phyloP scores from a whole-genome alignment of 1,139 yeast species.

The Wickerhamomyces sp. region DNA sequence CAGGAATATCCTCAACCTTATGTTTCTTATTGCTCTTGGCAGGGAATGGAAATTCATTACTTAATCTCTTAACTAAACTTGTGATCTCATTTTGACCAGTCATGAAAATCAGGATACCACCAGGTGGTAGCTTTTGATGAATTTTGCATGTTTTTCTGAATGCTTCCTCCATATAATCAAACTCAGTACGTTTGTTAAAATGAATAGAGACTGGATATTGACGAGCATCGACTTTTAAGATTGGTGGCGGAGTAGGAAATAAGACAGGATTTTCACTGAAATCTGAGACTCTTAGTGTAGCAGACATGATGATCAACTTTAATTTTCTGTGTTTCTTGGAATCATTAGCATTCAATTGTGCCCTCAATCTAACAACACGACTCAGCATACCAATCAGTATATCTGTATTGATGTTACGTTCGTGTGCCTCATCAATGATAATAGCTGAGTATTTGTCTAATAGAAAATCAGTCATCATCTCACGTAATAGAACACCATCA shows the following conservation, averaged over 20 bases:
- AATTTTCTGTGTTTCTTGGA: constrained; percentile 51
- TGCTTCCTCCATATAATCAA: constrained; percentile 82
- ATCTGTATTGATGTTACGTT: constrained; percentile 92
- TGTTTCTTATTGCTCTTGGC: constrained; percentile 25
- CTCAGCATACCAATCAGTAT: constrained; percentile 92
- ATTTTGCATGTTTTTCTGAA: constrained; percentile 81
- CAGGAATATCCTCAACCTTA: constrained; percentile 31
- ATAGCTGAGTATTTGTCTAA: constrained; percentile 79
- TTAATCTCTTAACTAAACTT: constrained; percentile 63
- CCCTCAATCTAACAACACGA: constrained; percentile 75
- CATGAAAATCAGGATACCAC: constrained; percentile 86
- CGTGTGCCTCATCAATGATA: constrained; percentile 97
- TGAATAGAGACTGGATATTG: constrained; percentile 94
- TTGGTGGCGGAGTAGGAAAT: constrained; percentile 81
- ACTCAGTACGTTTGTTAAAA: constrained; percentile 75
- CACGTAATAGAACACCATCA: constrained; percentile 93
- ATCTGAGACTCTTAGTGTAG: constrained; percentile 89
- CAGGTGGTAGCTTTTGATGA: constrained; percentile 83
- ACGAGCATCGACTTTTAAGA: constrained; percentile 87
- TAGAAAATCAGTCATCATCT: constrained; percentile 83
- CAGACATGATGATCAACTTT: constrained; percentile 83
- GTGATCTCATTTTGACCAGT: constrained; percentile 94
- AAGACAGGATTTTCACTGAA: constrained; percentile 75
- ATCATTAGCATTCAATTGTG: constrained; percentile 44
- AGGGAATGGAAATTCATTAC: constrained; percentile 63